These are phyloP conservation scores for Cladosporium austrohemisphaericum DNA, from an alignment of 2,329 filamentous ascomycete species.

Conservation along the genomic window DNA sequence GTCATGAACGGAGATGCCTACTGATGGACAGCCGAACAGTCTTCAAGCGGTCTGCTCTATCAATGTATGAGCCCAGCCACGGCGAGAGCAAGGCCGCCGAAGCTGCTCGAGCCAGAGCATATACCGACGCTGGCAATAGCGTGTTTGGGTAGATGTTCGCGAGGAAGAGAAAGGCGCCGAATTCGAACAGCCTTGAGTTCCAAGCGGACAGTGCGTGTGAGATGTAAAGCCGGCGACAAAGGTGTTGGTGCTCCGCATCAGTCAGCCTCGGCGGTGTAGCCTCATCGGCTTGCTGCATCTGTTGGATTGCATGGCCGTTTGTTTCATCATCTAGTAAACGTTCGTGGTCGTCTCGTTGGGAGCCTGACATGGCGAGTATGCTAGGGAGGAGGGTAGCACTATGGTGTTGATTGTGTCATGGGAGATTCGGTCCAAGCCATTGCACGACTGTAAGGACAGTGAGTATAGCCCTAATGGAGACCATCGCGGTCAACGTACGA, in stretches of 20 bases:
- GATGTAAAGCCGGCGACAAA: constrained; percentile 35
- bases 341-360: background rate
- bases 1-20: constrained; percentile 9
- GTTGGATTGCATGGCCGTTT: background rate
- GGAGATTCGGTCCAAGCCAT: no score
- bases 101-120: constrained; percentile 59
- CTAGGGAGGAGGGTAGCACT: no score
- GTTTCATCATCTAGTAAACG: background rate
- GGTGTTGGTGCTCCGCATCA: background rate
- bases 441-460: no score
- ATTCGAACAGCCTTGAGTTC: constrained; percentile 49
- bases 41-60: constrained; percentile 44
- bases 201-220: constrained; percentile 49
- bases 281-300: constrained; percentile 1
- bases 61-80: constrained; percentile 57
- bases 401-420: no score
- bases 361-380: background rate
- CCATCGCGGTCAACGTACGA: no score
- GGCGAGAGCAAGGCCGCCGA: constrained; percentile 58
- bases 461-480: no score
- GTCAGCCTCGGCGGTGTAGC: background rate
- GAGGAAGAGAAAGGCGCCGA: constrained; percentile 49
- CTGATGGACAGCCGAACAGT: constrained; percentile 40
- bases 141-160: constrained; percentile 49
- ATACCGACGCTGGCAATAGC: constrained; percentile 64